Conservation (phyloP, 2,329 filamentous ascomycete species). For the Talaromyces albobiverticillius region DNA sequence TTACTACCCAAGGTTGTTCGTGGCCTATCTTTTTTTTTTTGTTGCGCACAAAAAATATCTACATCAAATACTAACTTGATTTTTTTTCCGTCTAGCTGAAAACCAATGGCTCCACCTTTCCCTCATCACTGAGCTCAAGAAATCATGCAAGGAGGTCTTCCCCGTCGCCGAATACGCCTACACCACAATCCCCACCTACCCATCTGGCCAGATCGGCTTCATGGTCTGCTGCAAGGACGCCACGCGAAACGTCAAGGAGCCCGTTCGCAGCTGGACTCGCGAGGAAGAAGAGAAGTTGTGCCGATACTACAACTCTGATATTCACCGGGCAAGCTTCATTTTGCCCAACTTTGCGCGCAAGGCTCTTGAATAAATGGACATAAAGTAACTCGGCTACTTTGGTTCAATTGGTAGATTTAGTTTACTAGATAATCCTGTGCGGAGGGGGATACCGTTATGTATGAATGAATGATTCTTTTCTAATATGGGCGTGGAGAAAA, state of each 20-base stretch:
- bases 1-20: constrained; percentile 99
- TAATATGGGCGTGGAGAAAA: too few species aligned
- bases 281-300: constrained; percentile 92
- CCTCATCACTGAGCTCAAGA: constrained; percentile 92
- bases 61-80: constrained; percentile 7
- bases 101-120: constrained; percentile 98
- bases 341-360: constrained; percentile 91
- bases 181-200: constrained; percentile 97
- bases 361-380: constrained; percentile 48
- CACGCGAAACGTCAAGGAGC: constrained; percentile 77
- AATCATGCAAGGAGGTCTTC: constrained; percentile 96
- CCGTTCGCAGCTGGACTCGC: constrained; percentile 72
- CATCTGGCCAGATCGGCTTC: constrained; percentile 98
- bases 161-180: constrained; percentile 97
- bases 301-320: constrained; percentile 96
- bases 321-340: constrained; percentile 92
- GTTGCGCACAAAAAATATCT: neutral
- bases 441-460: too few species aligned
- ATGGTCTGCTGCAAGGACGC: constrained; percentile 99
- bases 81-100: constrained; percentile 63
- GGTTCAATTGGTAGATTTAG: too few species aligned
- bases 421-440: neutral
- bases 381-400: too few species aligned
- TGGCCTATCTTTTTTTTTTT: constrained; percentile 60
- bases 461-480: neutral